Evolutionary conservation across 345 rosid genomes (phyloP).

Genomic region (Salix viminalis): DNA sequence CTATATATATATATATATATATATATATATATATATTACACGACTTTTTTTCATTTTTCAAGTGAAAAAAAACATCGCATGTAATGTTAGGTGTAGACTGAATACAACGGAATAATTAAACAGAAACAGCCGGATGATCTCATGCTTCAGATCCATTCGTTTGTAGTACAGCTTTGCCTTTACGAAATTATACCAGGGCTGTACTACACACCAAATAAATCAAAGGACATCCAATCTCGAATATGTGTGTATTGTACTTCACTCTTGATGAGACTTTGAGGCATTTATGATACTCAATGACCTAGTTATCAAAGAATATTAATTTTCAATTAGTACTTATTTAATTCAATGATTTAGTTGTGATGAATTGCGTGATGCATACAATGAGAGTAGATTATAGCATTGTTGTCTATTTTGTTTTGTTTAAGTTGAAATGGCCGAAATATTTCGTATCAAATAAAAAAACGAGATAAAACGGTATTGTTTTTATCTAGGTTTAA

Average conservation of each 20-base stretch:
- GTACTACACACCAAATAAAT: neutral
- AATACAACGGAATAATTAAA: neutral
- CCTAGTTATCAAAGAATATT: neutral
- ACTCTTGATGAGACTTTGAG: neutral
- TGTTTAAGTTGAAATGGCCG: too few relatives aligned
- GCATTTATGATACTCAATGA: neutral
- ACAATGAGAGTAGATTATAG: too few relatives aligned
- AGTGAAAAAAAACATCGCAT: neutral
- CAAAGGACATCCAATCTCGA: neutral
- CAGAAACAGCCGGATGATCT: neutral
- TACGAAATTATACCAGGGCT: neutral
- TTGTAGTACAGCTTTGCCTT: conserved; percentile 31
- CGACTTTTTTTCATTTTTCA: neutral
- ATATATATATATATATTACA: neutral
- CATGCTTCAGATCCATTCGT: neutral
- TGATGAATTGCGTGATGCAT: too few relatives aligned
- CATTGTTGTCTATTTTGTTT: too few relatives aligned
- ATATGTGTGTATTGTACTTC: neutral
- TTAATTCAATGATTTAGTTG: neutral
- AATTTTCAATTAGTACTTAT: neutral
- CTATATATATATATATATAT: neutral
- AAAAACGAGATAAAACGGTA: too few relatives aligned
- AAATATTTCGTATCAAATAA: too few relatives aligned
- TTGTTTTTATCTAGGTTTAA: too few relatives aligned
- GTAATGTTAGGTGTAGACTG: neutral